Evolutionary conservation across 2,329 filamentous ascomycete species (phyloP).

Genomic region (Claviceps pazoutovae): DNA sequence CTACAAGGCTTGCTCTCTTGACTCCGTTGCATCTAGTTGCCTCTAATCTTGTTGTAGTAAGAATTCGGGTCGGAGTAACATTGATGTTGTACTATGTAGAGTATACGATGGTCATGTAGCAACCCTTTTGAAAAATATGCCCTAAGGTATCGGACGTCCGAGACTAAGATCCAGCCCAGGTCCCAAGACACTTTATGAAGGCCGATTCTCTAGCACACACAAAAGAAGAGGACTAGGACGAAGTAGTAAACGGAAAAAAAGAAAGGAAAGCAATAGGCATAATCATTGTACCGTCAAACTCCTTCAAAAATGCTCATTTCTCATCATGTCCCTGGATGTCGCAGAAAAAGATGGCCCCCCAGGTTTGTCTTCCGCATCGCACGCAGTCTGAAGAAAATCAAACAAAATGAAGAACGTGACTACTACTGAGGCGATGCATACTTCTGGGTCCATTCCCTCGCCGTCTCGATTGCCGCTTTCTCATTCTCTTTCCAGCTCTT

Average conservation of each 20-base stretch:
- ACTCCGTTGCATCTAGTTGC: not conserved
- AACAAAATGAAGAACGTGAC: not conserved
- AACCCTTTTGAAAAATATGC: not conserved
- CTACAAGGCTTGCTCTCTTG: not conserved
- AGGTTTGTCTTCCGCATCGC: slow-evolving; percentile 1
- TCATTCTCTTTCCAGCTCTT: slow-evolving; percentile 98
- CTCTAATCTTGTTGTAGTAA: not conserved
- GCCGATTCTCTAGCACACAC: not conserved
- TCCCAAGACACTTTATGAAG: not conserved
- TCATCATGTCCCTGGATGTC: slow-evolving; percentile 4
- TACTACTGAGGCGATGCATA: slow-evolving; percentile 46
- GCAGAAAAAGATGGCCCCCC: slow-evolving; percentile 4
- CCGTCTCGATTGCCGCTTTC: slow-evolving; percentile 79
- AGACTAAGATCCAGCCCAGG: slow-evolving; percentile 5
- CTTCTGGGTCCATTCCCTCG: slow-evolving; percentile 78
- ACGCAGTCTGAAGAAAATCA: not conserved
- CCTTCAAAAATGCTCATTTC: slow-evolving; percentile 12
- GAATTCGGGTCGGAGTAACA: not conserved
- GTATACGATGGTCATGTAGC: not conserved
- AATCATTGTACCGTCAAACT: slow-evolving; percentile 9
- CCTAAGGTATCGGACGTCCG: slow-evolving; percentile 1
- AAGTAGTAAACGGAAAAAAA: not conserved
- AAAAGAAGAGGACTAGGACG: not conserved
- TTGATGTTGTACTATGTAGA: not conserved
- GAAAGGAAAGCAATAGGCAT: not conserved